These are phyloP conservation scores for Colletotrichum sojae DNA, from an alignment of 2,329 filamentous ascomycete genomes.

Conservation along the genomic window DNA sequence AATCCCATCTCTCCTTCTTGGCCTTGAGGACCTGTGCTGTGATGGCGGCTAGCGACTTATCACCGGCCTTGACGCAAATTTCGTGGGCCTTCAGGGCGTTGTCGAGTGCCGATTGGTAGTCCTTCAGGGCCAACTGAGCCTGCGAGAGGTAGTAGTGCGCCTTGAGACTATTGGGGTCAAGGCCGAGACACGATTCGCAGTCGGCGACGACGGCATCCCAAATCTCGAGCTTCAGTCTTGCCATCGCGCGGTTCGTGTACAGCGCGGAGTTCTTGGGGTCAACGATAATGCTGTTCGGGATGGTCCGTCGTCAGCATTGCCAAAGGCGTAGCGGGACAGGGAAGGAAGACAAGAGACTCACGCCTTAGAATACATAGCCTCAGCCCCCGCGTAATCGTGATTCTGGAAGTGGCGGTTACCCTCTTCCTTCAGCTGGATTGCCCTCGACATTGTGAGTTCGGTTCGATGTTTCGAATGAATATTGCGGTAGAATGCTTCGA, in stretches of 20 bases:
- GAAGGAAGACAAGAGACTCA: conserved; percentile 51
- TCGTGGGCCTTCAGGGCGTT: conserved; percentile 81
- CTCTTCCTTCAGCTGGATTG: conserved; percentile 65
- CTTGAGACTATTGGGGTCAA: conserved; percentile 80
- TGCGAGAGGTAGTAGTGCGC: conserved; percentile 87
- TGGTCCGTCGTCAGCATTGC: conserved; percentile 7
- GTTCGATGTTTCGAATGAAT: neutral
- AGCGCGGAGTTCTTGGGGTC: conserved; percentile 83
- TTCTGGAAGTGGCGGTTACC: conserved; percentile 77
- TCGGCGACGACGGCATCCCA: conserved; percentile 85
- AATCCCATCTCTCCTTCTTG: conserved; percentile 90
- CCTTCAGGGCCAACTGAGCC: conserved; percentile 81
- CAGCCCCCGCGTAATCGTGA: conserved; percentile 76
- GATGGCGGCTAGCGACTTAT: conserved; percentile 78
- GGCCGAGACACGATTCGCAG: conserved; percentile 80
- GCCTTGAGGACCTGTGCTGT: conserved; percentile 82
- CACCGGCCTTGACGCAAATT: conserved; percentile 73
- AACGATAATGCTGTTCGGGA: conserved; percentile 74
- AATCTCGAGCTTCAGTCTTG: conserved; percentile 79
- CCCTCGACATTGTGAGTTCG: conserved; percentile 43
- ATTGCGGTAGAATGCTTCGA: too few relatives aligned
- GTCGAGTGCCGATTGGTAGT: conserved; percentile 79
- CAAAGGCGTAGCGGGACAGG: neutral
- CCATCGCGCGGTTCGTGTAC: conserved; percentile 92
- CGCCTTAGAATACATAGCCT: conserved; percentile 81